phyloP scores from a whole-genome alignment of 2,329 filamentous ascomycete species.

The Phialemonium atrogriseum region DNA sequence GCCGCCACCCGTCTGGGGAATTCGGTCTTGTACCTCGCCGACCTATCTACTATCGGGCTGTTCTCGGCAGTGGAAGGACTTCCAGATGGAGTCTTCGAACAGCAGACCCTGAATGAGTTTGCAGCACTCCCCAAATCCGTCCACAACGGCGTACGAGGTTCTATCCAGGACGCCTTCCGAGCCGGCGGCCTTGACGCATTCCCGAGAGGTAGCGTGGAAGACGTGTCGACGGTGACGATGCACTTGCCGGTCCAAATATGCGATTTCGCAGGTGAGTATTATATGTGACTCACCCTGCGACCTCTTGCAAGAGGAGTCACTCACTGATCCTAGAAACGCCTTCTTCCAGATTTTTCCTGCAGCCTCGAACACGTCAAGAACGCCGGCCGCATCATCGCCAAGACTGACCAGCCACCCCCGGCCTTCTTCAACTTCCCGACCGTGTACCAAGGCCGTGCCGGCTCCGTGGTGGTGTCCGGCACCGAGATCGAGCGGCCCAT shows the following conservation, averaged over 20 bases:
- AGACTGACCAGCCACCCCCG: slow-evolving; percentile 29
- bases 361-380: slow-evolving; percentile 45
- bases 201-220: slow-evolving; percentile 15
- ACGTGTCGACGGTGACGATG: slow-evolving; percentile 32
- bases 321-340: slow-evolving; percentile 9
- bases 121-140: slow-evolving; percentile 24
- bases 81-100: slow-evolving; percentile 18
- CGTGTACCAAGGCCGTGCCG: slow-evolving; percentile 47
- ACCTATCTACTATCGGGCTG: slow-evolving; percentile 23
- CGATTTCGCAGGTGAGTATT: slow-evolving; percentile 48
- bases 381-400: slow-evolving; percentile 31
- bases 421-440: slow-evolving; percentile 39
- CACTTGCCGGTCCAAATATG: slow-evolving; percentile 47
- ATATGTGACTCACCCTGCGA: slow-evolving; percentile 8
- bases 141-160: slow-evolving; percentile 10
- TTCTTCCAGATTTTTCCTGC: slow-evolving; percentile 52
- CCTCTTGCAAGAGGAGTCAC: neutral
- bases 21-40: slow-evolving; percentile 41
- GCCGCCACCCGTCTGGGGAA: slow-evolving; percentile 43
- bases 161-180: slow-evolving; percentile 12
- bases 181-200: slow-evolving; percentile 9
- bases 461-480: slow-evolving; percentile 41
- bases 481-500: slow-evolving; percentile 36
- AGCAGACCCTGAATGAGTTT: slow-evolving; percentile 38
- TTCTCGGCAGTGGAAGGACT: slow-evolving; percentile 17